Conservation (phyloP, 768 basidiomycete genomes). For the Crucibulum laeve region DNA sequence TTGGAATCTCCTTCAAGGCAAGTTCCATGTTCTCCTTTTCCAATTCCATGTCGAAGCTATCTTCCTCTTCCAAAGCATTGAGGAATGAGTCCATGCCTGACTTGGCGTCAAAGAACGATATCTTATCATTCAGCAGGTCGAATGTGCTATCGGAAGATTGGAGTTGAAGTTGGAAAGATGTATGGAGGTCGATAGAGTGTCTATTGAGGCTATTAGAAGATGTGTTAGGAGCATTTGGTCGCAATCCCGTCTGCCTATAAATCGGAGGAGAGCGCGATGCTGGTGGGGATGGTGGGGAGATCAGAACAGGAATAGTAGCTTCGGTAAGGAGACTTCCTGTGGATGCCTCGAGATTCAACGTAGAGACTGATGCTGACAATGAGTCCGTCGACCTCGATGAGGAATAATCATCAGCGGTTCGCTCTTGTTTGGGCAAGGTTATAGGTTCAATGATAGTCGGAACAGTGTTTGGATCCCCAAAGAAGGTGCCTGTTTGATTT, state of each 20-base stretch:
- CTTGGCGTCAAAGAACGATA: constrained; percentile 37
- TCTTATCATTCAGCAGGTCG: constrained; percentile 48
- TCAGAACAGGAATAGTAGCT: constrained; percentile 15
- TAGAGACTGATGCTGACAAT: too few species aligned
- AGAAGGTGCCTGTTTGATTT: too few species aligned
- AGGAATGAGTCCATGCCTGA: constrained; percentile 28
- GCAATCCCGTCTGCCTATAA: constrained; percentile 12
- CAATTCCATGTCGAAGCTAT: constrained; percentile 31
- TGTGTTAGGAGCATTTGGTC: constrained; percentile 16
- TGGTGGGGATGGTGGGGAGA: constrained; percentile 14
- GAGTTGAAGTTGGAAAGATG: constrained; percentile 44
- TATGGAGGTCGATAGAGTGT: constrained; percentile 39
- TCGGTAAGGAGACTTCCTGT: constrained; percentile 18
- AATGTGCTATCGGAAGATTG: constrained; percentile 42
- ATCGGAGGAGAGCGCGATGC: constrained; percentile 1
- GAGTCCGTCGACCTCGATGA: too few species aligned
- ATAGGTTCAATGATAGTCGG: too few species aligned
- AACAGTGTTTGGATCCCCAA: too few species aligned
- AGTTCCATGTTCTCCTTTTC: constrained; percentile 20
- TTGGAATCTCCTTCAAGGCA: background rate
- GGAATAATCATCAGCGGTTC: too few species aligned
- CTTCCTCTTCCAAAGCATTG: constrained; percentile 31
- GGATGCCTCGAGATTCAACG: constrained; percentile 15
- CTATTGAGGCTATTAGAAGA: constrained; percentile 25
- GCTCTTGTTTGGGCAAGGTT: too few species aligned